phyloP scores from a whole-genome alignment of 1,284 basidiomycete genomes.

The Puccinia novopanici region DNA sequence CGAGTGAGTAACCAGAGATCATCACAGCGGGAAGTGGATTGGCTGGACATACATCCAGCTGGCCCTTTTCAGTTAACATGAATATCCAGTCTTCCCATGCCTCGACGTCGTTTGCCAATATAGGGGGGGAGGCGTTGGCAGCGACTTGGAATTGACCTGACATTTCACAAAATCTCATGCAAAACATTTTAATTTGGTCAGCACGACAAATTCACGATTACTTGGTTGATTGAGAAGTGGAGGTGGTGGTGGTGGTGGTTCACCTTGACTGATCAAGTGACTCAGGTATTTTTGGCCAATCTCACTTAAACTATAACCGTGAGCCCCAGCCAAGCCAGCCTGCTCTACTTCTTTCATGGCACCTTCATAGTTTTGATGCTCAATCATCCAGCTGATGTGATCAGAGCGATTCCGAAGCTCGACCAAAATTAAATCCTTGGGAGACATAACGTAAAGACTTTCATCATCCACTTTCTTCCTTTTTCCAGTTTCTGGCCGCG shows the following conservation, averaged over 20 bases:
- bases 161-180: not conserved
- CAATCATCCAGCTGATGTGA: conserved; percentile 89
- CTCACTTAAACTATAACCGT: conserved; percentile 56
- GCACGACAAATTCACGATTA: not conserved
- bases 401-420: conserved; percentile 82
- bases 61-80: conserved; percentile 77
- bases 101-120: conserved; percentile 75
- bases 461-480: conserved; percentile 35
- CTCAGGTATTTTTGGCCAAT: conserved; percentile 46
- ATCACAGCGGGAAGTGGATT: not conserved
- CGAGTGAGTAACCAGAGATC: conserved; percentile 52
- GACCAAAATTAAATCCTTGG: conserved; percentile 81
- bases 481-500: conserved; percentile 17
- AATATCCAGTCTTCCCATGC: conserved; percentile 97
- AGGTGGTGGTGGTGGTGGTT: not conserved
- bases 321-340: conserved; percentile 60
- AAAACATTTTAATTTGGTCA: not conserved
- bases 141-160: conserved; percentile 78
- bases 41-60: conserved; percentile 67
- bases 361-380: conserved; percentile 80
- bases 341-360: conserved; percentile 80
- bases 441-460: conserved; percentile 78
- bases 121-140: conserved; percentile 80
- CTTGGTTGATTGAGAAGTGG: not conserved
- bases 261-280: conserved; percentile 44